phyloP scores from a whole-genome alignment of 257 asterid genomes.

The Forsythia viridissima region DNA sequence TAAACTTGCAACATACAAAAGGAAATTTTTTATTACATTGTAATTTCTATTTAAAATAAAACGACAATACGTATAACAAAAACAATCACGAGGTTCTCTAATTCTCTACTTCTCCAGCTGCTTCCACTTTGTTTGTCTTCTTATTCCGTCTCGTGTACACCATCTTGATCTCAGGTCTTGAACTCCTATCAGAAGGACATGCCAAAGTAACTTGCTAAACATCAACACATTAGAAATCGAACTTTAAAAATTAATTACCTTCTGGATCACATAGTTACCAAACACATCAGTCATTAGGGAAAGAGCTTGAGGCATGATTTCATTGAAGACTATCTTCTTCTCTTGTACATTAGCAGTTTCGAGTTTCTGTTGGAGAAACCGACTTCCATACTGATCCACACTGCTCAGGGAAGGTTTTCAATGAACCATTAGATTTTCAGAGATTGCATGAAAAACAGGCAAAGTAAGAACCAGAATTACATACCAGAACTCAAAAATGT shows the following conservation, averaged over 20 bases:
- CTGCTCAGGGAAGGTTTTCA: constrained; percentile 34
- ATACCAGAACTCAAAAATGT: constrained; percentile 81
- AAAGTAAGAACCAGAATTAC: not conserved
- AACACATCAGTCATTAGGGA: constrained; percentile 78
- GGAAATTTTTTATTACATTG: too few species aligned
- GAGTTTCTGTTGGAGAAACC: constrained; percentile 85
- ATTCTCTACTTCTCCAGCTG: too few species aligned
- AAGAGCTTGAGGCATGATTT: constrained; percentile 70
- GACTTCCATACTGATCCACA: constrained; percentile 80
- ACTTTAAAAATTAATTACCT: constrained; percentile 19
- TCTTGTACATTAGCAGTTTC: constrained; percentile 68
- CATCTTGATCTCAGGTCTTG: too few species aligned
- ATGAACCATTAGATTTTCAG: not conserved
- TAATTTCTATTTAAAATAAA: too few species aligned
- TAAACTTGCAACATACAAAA: too few species aligned
- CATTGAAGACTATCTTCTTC: constrained; percentile 67
- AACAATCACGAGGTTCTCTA: too few species aligned
- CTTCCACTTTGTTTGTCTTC: too few species aligned
- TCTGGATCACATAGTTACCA: constrained; percentile 83
- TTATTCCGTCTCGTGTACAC: too few species aligned
- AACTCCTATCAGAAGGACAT: too few species aligned
- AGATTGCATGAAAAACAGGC: not conserved
- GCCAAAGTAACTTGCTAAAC: too few species aligned
- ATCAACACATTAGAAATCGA: too few species aligned
- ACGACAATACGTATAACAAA: too few species aligned